A percentile compares a stretch with the other conserved stretches of the same genome.
Evolutionary conservation across 345 rosid genomes (phyloP).

Genomic region (Laguncularia racemosa): DNA sequence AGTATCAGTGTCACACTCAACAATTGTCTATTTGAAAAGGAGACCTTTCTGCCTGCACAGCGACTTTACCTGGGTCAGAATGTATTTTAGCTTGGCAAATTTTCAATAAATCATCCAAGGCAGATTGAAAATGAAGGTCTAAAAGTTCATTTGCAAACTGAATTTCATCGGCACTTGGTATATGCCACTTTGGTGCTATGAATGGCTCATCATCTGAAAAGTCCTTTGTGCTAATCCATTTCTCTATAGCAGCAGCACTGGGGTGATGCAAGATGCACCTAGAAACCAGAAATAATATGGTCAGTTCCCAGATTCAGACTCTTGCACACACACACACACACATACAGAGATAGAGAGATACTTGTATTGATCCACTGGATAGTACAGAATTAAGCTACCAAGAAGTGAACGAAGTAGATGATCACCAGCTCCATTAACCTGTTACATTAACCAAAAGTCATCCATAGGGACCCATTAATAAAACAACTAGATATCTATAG

Average conservation of each 20-base stretch:
- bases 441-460: conserved; percentile 12
- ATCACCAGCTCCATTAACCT: conserved; percentile 97
- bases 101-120: conserved; percentile 75
- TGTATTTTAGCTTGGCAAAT: conserved; percentile 75
- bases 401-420: conserved; percentile 87
- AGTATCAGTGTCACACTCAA: background rate
- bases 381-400: conserved; percentile 83
- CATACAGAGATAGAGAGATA: conserved; percentile 23
- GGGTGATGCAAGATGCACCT: conserved; percentile 79
- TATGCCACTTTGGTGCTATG: conserved; percentile 73
- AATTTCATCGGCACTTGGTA: conserved; percentile 76
- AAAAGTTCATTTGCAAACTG: conserved; percentile 95
- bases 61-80: conserved; percentile 69
- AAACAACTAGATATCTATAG: background rate
- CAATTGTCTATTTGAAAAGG: background rate
- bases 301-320: too few species aligned
- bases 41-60: too few species aligned
- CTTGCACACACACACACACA: too few species aligned
- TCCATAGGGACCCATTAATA: background rate
- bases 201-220: conserved; percentile 40
- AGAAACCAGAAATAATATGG: conserved; percentile 11
- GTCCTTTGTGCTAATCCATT: conserved; percentile 92
- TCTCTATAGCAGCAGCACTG: conserved; percentile 70
- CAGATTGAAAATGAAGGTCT: conserved; percentile 77
- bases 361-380: conserved; percentile 89